Evolutionary conservation across 345 rosid species (phyloP).

Genomic region (Acer negundo): DNA sequence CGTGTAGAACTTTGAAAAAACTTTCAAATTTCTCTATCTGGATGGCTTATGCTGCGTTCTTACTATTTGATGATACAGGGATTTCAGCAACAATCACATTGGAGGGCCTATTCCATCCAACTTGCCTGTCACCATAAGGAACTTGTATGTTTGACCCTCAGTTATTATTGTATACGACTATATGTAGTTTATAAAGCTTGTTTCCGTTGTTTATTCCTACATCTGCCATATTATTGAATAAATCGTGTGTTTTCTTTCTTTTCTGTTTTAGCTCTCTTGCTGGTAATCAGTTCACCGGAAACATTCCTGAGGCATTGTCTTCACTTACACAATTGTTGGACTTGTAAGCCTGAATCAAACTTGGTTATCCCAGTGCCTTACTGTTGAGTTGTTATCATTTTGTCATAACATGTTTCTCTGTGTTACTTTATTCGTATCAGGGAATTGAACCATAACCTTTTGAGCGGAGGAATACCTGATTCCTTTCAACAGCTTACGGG

Average conservation of each 20-base stretch:
- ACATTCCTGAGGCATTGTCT: conserved; percentile 54
- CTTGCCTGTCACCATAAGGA: conserved; percentile 66
- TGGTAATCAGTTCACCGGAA: conserved; percentile 60
- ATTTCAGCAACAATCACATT: conserved; percentile 80
- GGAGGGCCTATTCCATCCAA: conserved; percentile 75
- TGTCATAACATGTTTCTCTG: background rate
- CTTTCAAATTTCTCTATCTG: background rate
- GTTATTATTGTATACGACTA: background rate
- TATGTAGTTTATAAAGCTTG: background rate
- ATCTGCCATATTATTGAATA: background rate
- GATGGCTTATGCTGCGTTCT: conserved; percentile 11
- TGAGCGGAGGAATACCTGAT: conserved; percentile 76
- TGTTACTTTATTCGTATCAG: conserved; percentile 39
- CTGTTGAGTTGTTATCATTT: background rate
- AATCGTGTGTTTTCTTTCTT: conserved; percentile 14
- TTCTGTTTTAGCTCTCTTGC: conserved; percentile 56
- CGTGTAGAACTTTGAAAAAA: background rate
- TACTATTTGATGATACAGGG: conserved; percentile 53
- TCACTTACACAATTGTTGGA: conserved; percentile 43
- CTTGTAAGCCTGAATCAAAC: conserved; percentile 46
- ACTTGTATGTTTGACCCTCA: conserved; percentile 52
- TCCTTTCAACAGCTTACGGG: conserved; percentile 56
- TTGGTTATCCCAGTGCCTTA: conserved; percentile 9
- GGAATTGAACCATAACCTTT: conserved; percentile 63
- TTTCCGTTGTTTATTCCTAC: background rate